Evolutionary conservation across 1,139 yeast genomes (phyloP).

Genomic region (Candida freyschussii): DNA sequence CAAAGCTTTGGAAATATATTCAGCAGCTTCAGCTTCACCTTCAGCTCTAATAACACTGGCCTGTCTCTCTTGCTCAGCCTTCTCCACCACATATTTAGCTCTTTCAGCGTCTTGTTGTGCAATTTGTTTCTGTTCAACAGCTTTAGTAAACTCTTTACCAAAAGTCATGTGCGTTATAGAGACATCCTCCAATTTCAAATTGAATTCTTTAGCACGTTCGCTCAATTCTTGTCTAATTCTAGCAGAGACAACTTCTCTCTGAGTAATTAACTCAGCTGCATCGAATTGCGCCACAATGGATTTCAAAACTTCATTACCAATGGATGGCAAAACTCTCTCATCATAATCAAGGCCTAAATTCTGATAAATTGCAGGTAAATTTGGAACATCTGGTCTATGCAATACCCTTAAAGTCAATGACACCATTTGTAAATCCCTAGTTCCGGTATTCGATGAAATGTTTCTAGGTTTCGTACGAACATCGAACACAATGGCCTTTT

Average conservation of each 20-base stretch:
- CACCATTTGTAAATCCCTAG: slow-evolving; percentile 95
- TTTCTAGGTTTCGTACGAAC: slow-evolving; percentile 92
- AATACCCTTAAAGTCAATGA: slow-evolving; percentile 88
- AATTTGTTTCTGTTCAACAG: slow-evolving; percentile 97
- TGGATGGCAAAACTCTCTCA: slow-evolving; percentile 94
- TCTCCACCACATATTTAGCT: slow-evolving; percentile 89
- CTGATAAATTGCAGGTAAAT: slow-evolving; percentile 84
- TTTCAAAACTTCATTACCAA: slow-evolving; percentile 93
- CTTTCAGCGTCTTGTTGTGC: slow-evolving; percentile 99
- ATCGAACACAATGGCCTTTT: slow-evolving; percentile 82
- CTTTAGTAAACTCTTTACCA: slow-evolving; percentile 95
- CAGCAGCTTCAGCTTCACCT: slow-evolving; percentile 99
- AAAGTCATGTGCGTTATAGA: slow-evolving; percentile 98
- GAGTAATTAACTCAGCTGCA: slow-evolving; percentile 96
- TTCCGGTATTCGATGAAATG: slow-evolving; percentile 92
- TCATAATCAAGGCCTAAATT: slow-evolving; percentile 91
- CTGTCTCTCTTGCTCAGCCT: slow-evolving; percentile 96
- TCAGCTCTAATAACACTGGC: slow-evolving; percentile 96
- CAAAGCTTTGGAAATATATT: slow-evolving; percentile 87
- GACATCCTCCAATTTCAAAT: slow-evolving; percentile 91
- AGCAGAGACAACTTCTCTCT: slow-evolving; percentile 91
- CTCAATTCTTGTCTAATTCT: slow-evolving; percentile 85
- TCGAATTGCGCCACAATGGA: slow-evolving; percentile 97
- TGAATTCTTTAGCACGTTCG: slow-evolving; percentile 80
- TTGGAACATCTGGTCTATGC: slow-evolving; percentile 86